Conservation (phyloP, 495 filamentous ascomycete species). For the Glarea lozoyensis region DNA sequence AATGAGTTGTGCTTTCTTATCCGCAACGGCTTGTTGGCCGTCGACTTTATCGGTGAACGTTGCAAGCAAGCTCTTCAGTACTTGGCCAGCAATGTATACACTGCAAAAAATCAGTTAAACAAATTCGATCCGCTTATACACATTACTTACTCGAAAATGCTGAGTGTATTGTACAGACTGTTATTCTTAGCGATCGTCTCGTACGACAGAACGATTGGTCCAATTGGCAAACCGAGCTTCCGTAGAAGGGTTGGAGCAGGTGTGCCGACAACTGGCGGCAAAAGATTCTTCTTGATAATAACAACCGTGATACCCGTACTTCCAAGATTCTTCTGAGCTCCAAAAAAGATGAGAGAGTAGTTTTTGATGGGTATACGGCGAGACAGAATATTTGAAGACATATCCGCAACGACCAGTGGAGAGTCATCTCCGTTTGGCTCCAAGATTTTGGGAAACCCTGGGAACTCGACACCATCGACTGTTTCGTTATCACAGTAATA, state of each 20-base stretch:
- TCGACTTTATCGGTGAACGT: constrained; percentile 56
- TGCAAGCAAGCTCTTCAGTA: constrained; percentile 59
- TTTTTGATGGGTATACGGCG: constrained; percentile 53
- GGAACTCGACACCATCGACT: constrained; percentile 93
- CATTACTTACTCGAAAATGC: constrained; percentile 58
- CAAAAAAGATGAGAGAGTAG: constrained; percentile 69
- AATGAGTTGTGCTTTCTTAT: constrained; percentile 62
- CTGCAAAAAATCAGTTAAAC: constrained; percentile 17
- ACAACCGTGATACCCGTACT: constrained; percentile 74
- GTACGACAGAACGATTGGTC: constrained; percentile 72
- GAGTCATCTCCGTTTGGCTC: constrained; percentile 46
- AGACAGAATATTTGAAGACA: constrained; percentile 72
- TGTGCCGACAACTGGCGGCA: constrained; percentile 51
- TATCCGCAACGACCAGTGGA: constrained; percentile 68
- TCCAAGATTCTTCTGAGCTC: constrained; percentile 74
- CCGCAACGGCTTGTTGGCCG: constrained; percentile 60
- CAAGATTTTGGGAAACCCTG: constrained; percentile 48
- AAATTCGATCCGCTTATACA: constrained; percentile 30
- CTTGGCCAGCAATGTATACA: constrained; percentile 79
- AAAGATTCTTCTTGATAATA: constrained; percentile 67
- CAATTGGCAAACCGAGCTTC: constrained; percentile 66
- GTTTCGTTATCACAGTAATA: constrained; percentile 96
- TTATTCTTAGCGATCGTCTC: constrained; percentile 76
- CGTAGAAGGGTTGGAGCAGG: constrained; percentile 57
- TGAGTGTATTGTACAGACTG: constrained; percentile 88